Conservation (phyloP, 228 moss, liverwort and hornwort species). For the Sphagnum fallax region DNA sequence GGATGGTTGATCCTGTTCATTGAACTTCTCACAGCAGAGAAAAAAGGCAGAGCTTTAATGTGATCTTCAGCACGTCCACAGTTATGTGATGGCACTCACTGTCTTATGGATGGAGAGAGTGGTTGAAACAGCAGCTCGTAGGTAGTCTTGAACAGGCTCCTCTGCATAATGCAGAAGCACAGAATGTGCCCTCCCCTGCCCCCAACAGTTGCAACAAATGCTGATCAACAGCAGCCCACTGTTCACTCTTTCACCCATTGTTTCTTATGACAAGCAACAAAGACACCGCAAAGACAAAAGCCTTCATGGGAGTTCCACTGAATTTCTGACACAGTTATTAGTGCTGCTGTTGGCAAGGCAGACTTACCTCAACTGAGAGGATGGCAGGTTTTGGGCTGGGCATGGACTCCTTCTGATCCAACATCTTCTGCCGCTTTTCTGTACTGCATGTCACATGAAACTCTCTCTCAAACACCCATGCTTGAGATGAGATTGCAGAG, state of each 20-base stretch:
- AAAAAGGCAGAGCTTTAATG: too few relatives aligned
- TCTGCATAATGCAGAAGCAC: conserved; percentile 64
- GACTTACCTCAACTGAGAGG: conserved; percentile 66
- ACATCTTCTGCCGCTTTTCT: conserved; percentile 36
- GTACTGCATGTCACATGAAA: conserved; percentile 13
- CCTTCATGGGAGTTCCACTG: background rate
- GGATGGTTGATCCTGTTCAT: too few relatives aligned
- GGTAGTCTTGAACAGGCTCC: conserved; percentile 68
- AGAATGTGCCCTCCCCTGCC: conserved; percentile 64
- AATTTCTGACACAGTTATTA: background rate
- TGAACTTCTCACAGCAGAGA: too few relatives aligned
- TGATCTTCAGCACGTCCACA: too few relatives aligned
- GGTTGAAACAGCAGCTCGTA: conserved; percentile 63
- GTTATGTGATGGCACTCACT: conserved; percentile 12
- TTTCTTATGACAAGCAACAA: too few relatives aligned
- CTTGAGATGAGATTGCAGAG: too few relatives aligned
- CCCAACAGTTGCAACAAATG: background rate
- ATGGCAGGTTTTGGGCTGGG: conserved; percentile 59
- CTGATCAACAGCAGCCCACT: background rate
- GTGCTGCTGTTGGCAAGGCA: too few relatives aligned
- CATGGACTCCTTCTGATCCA: conserved; percentile 16
- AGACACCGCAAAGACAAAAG: conserved; percentile 3
- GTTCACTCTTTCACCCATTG: too few relatives aligned
- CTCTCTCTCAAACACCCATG: too few relatives aligned
- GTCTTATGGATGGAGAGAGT: conserved; percentile 68